A percentile compares a stretch with the other conserved stretches of the same genome.
Conservation (phyloP, 352 stramenopile species). For the Sclerospora graminicola region DNA sequence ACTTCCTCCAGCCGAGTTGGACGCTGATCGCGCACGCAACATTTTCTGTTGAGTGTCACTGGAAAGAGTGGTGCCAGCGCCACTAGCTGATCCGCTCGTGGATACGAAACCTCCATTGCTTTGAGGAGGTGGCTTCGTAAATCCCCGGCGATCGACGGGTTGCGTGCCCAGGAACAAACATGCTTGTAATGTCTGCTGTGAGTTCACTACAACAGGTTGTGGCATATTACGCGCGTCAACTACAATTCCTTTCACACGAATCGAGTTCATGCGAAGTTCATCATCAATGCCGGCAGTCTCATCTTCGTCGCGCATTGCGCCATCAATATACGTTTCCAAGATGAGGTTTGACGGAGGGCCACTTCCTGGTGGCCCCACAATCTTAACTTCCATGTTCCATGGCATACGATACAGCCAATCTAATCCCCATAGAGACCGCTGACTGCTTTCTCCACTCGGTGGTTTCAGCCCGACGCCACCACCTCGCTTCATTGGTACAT, state of each 20-base stretch:
- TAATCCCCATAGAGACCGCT: constrained; percentile 68
- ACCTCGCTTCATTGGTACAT: constrained; percentile 74
- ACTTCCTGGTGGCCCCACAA: constrained; percentile 74
- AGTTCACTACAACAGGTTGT: constrained; percentile 80
- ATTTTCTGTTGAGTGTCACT: constrained; percentile 53
- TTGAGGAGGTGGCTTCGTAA: constrained; percentile 79
- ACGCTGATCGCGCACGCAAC: constrained; percentile 41
- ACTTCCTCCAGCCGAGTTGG: constrained; percentile 26
- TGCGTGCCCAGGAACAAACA: constrained; percentile 81
- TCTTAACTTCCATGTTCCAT: constrained; percentile 89
- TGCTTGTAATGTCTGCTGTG: constrained; percentile 77
- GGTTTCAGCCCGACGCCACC: constrained; percentile 36
- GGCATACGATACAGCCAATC: constrained; percentile 87
- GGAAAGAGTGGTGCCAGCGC: constrained; percentile 28
- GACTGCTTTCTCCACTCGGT: constrained; percentile 44
- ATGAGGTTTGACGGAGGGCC: constrained; percentile 79
- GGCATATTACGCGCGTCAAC: constrained; percentile 82
- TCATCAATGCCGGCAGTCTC: constrained; percentile 65
- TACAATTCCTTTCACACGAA: constrained; percentile 81
- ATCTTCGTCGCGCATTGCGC: constrained; percentile 63
- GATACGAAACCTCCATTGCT: constrained; percentile 82
- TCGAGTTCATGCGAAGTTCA: constrained; percentile 79
- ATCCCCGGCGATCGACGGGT: constrained; percentile 73
- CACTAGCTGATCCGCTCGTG: constrained; percentile 18
- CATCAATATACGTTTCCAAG: constrained; percentile 84